These are phyloP conservation scores for Leavenworthia alabamica DNA, from an alignment of 345 rosid species.

Conservation along the genomic window DNA sequence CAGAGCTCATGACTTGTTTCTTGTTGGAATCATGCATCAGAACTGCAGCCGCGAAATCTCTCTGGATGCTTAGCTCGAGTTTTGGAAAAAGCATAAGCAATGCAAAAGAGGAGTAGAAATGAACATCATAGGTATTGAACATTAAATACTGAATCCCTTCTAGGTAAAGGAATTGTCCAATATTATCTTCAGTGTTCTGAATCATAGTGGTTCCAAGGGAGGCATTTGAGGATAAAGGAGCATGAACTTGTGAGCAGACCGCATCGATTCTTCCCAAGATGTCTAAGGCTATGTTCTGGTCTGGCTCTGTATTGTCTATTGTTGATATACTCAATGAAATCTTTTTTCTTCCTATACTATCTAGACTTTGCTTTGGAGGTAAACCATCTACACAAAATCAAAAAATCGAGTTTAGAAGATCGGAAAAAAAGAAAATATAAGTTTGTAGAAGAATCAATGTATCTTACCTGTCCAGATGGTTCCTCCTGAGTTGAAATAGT, in stretches of 20 bases:
- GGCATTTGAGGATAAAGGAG: slow-evolving; percentile 46
- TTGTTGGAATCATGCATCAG: slow-evolving; percentile 58
- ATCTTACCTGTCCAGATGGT: slow-evolving; percentile 85
- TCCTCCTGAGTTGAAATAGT: slow-evolving; percentile 88
- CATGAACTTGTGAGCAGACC: slow-evolving; percentile 48
- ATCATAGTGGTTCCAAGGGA: slow-evolving; percentile 63
- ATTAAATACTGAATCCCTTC: slow-evolving; percentile 70
- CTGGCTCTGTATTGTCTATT: slow-evolving; percentile 35
- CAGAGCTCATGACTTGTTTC: slow-evolving; percentile 51
- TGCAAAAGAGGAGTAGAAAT: slow-evolving; percentile 75
- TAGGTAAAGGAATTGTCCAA: slow-evolving; percentile 79
- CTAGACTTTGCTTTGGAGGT: slow-evolving; percentile 63
- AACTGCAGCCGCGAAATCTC: slow-evolving; percentile 72
- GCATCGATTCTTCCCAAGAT: slow-evolving; percentile 73
- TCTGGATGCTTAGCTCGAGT: slow-evolving; percentile 66
- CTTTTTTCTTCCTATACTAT: slow-evolving; percentile 42
- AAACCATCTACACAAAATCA: slow-evolving; percentile 56
- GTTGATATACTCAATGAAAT: slow-evolving; percentile 45
- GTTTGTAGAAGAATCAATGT: background rate
- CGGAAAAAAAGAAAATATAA: background rate
- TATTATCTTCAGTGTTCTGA: slow-evolving; percentile 62
- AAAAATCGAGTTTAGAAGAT: background rate
- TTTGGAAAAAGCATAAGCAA: slow-evolving; percentile 69
- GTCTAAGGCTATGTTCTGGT: slow-evolving; percentile 42
- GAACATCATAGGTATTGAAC: slow-evolving; percentile 78